phyloP scores from a whole-genome alignment of 1,284 basidiomycete genomes.

The Inonotus obliquus region DNA sequence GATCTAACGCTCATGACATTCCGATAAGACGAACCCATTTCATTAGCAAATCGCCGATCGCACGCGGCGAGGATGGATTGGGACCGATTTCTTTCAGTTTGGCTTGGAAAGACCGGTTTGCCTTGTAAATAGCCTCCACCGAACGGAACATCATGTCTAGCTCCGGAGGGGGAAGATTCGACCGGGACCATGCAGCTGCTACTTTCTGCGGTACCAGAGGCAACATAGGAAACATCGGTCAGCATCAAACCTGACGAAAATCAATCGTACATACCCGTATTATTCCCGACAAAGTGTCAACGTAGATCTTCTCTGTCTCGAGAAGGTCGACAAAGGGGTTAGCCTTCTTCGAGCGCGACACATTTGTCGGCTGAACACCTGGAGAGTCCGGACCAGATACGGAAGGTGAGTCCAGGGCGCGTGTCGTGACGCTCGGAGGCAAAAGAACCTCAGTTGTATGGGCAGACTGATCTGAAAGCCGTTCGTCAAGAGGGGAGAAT shows the following conservation, averaged over 20 bases:
- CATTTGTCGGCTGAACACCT: constrained; percentile 34
- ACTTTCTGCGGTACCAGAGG: constrained; percentile 63
- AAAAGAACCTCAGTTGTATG: not conserved
- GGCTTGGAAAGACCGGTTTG: constrained; percentile 75
- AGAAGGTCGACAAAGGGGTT: constrained; percentile 92
- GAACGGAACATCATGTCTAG: constrained; percentile 94
- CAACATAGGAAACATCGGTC: constrained; percentile 10
- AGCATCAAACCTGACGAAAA: constrained; percentile 1
- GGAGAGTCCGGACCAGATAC: constrained; percentile 27
- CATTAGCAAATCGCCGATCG: constrained; percentile 93
- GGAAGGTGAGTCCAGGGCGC: constrained; percentile 7
- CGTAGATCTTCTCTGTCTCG: constrained; percentile 89
- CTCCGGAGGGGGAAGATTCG: constrained; percentile 89
- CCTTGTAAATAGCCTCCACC: constrained; percentile 89
- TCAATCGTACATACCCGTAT: constrained; percentile 70
- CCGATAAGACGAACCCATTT: constrained; percentile 72
- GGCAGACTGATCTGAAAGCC: not conserved
- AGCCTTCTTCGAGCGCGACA: constrained; percentile 42
- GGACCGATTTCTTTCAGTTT: constrained; percentile 93
- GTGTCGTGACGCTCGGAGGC: not conserved
- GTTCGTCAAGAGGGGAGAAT: constrained; percentile 9
- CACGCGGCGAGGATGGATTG: constrained; percentile 92
- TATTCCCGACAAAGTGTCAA: constrained; percentile 86
- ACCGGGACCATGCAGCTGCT: constrained; percentile 93
- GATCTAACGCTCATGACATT: not conserved